Conservation (phyloP, 2,329 filamentous ascomycete species). For the Teratosphaeria pseudoeucalypti region DNA sequence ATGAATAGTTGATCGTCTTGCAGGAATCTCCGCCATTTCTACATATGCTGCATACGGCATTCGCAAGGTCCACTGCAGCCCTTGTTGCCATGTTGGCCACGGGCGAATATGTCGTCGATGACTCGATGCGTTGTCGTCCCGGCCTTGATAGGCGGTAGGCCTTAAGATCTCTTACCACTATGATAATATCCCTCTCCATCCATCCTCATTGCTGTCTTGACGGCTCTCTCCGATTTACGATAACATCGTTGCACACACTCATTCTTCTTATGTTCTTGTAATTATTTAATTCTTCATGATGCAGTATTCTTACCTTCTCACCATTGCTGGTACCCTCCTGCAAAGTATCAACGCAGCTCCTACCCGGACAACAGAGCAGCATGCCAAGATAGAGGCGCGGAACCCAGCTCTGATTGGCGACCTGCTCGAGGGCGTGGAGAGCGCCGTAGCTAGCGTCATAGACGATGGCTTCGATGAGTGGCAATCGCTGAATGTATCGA, state of each 20-base stretch:
- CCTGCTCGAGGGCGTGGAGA: not conserved
- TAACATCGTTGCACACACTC: not conserved
- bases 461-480: not conserved
- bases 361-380: not conserved
- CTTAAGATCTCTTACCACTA: too few relatives aligned
- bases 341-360: not conserved
- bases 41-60: not conserved
- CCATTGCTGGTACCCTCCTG: slow-evolving; percentile 1
- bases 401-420: not conserved
- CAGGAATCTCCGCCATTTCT: not conserved
- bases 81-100: not conserved
- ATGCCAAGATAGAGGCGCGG: not conserved
- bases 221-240: not conserved
- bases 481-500: not conserved
- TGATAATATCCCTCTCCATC: too few relatives aligned
- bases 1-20: not conserved
- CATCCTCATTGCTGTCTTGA: too few relatives aligned
- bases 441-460: not conserved
- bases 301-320: not conserved
- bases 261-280: not conserved
- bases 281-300: not conserved
- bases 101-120: not conserved
- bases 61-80: not conserved
- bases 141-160: too few relatives aligned
- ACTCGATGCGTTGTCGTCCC: not conserved